Base-by-base conservation (phyloP, 139 green algal species). In the Pleodorina starrii region DNA sequence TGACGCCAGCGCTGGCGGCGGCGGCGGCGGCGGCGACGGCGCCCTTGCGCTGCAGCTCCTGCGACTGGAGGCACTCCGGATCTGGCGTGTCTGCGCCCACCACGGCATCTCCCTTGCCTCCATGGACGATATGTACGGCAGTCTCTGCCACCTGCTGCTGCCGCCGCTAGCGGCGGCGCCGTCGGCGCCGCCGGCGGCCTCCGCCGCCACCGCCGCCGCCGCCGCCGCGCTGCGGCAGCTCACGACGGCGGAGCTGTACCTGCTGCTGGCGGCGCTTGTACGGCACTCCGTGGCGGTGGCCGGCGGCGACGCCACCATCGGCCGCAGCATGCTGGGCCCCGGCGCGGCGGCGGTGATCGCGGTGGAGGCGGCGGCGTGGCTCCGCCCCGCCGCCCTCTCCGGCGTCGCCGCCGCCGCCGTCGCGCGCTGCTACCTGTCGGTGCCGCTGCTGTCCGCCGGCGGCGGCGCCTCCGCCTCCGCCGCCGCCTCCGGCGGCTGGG, bases 121-220 rank as follows among this genome's bases (percentile, higher is more conserved):
- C 36, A 48, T 95, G n/a, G 93, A 96, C 17, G 87, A 93, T 46
- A 71, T 92, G 51, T 96, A 92, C 87, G 69, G 87, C 29, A 84
- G 51, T 74, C 5, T 84, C 57, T 79, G 57, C 19, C 74, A 88
- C 14, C 73, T 89, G 43, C 84, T 92, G 43, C 84, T 63, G 40
- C 81, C 77, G 43, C 90, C 89, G 54, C 2, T 46, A 23, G 48
- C 76, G 75, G 57, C 43, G n/a, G 77, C 36, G 14, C 35, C 6
- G n/a, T n/a, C n/a, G 29, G 32, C 73, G 81, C 6, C 38, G 72
- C 5, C 77, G 72, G 16, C 76, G 38, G 21, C 74, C 44, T 27
- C 74, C 0, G 68, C 57, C 27, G 72, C 51, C 44, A 29, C 74
- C 0, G 68, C 57, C 27, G 72, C 51, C n/a, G n/a, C n/a, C 44